phyloP scores from a whole-genome alignment of 139 green algal genomes.

The Diplosphaera chodatii region DNA sequence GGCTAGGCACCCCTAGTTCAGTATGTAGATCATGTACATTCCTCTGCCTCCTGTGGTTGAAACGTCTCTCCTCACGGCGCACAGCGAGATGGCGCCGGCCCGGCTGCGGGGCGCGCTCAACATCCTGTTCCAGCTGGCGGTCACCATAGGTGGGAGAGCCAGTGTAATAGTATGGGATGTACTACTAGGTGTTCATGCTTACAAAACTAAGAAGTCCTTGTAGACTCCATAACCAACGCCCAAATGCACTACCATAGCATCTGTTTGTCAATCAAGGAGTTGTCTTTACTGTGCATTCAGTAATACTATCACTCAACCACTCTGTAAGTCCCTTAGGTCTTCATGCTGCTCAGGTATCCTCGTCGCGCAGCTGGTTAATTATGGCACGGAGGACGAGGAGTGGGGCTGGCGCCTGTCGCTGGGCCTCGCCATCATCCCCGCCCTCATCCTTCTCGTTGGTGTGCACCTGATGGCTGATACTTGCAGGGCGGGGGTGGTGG shows the following conservation, averaged over 20 bases:
- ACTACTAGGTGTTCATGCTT: too few relatives aligned
- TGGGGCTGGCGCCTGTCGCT: constrained; percentile 52
- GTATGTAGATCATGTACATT: too few relatives aligned
- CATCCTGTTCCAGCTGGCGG: constrained; percentile 61
- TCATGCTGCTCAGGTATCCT: background rate
- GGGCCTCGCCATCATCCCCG: constrained; percentile 36
- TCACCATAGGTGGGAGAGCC: constrained; percentile 21
- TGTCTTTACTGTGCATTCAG: background rate
- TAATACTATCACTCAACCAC: background rate
- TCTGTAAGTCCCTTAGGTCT: too few relatives aligned
- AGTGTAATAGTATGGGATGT: too few relatives aligned
- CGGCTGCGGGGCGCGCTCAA: constrained; percentile 35
- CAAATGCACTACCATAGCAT: too few relatives aligned
- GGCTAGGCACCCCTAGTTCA: too few relatives aligned
- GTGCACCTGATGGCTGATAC: background rate
- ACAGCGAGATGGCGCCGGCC: constrained; percentile 43
- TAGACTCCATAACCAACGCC: too few relatives aligned
- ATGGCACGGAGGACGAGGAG: background rate
- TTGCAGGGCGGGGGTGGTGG: too few relatives aligned
- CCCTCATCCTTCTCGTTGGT: constrained; percentile 40
- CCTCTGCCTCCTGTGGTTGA: too few relatives aligned
- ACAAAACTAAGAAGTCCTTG: too few relatives aligned
- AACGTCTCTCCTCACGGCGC: too few relatives aligned
- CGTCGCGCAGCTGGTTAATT: background rate
- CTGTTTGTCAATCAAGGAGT: too few relatives aligned